Conservation (phyloP, 192 early-diverging fungal species). For the Podila clonocystis region DNA sequence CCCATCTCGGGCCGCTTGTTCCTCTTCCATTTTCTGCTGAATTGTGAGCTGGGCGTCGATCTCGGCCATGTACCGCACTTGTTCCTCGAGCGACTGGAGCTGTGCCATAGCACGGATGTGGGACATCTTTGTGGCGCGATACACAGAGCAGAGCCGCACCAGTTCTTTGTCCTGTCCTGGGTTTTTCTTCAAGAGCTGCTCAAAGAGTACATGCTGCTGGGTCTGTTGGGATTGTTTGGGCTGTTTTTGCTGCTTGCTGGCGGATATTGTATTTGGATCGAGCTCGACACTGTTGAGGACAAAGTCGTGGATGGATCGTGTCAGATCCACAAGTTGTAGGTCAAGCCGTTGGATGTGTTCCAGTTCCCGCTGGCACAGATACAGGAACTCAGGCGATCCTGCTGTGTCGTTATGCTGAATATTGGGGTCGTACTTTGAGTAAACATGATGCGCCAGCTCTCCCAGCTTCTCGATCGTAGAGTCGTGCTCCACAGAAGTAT, state of each 20-base stretch:
- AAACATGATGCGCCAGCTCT: constrained; percentile 7
- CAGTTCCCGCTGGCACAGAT: constrained; percentile 22
- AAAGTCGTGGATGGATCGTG: constrained; percentile 1
- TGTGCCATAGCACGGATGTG: constrained; percentile 42
- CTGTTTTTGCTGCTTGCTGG: background rate
- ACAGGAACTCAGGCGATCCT: constrained; percentile 8
- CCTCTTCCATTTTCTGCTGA: background rate
- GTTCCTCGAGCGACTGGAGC: constrained; percentile 32
- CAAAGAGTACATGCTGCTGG: background rate
- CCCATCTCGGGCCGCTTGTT: background rate
- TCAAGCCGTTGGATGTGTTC: constrained; percentile 20
- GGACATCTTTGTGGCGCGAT: constrained; percentile 50
- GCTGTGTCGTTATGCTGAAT: background rate
- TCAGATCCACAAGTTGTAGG: background rate
- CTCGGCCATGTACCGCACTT: constrained; percentile 25
- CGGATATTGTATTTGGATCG: background rate
- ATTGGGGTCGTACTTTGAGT: constrained; percentile 13
- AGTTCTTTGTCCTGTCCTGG: constrained; percentile 27
- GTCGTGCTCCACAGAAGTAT: constrained; percentile 25
- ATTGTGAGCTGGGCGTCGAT: constrained; percentile 8
- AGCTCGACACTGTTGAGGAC: background rate
- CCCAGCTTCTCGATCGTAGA: constrained; percentile 19
- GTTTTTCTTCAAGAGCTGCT: constrained; percentile 14
- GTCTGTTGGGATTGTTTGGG: background rate
- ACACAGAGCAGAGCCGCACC: constrained; percentile 33